Conservation (phyloP, 1,284 basidiomycete genomes). For the Moesziomyces sp. region DNA sequence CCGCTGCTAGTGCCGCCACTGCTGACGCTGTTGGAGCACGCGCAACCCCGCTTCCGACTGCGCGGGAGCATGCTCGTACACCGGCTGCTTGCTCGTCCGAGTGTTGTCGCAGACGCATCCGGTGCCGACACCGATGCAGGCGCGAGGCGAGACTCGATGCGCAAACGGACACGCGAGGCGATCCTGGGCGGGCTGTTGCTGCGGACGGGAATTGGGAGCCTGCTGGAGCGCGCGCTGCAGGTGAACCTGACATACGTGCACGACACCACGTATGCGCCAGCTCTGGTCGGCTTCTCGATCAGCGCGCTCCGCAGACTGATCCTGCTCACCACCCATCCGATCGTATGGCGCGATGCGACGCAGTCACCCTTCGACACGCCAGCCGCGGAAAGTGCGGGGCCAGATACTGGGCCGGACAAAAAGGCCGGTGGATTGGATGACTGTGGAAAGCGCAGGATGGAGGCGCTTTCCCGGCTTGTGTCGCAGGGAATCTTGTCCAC, state of each 20-base stretch:
- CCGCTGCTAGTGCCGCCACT: conserved; percentile 35
- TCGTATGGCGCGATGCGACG: neutral
- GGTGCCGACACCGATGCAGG: too few relatives aligned
- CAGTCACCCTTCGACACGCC: neutral
- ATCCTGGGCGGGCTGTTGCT: conserved; percentile 20
- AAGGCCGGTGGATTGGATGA: conserved; percentile 2
- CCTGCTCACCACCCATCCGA: conserved; percentile 27
- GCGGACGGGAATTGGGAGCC: conserved; percentile 37
- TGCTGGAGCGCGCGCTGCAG: conserved; percentile 31
- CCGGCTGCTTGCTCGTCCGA: conserved; percentile 7
- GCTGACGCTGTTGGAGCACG: conserved; percentile 38
- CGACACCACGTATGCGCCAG: conserved; percentile 18
- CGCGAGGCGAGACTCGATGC: neutral
- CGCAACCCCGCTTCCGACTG: conserved; percentile 29
- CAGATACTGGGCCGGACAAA: neutral
- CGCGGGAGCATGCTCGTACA: conserved; percentile 10
- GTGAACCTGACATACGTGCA: conserved; percentile 43
- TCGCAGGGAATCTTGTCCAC: conserved; percentile 28
- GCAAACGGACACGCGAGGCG: neutral
- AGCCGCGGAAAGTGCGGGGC: neutral
- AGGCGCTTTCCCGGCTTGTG: conserved; percentile 21
- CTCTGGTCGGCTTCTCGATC: conserved; percentile 15
- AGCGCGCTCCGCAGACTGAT: conserved; percentile 27
- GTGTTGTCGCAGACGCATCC: neutral
- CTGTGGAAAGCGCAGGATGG: conserved; percentile 21